Conservation (phyloP, 176 grass and related monocot species). For the Triticum aestivum region IWGSC_CS_RefSeq_v2.1 NC_057794.1:290312837-290313336, state of each 20-base stretch:
- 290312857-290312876: slow-evolving; percentile 70
- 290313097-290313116: slow-evolving; percentile 51
- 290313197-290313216: not conserved
- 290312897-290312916: slow-evolving; percentile 60
- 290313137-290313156: slow-evolving; percentile 36
- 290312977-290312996: slow-evolving; percentile 33
- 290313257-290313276: not conserved
- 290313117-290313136: slow-evolving; percentile 65
- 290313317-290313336: slow-evolving; percentile 13
- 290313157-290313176: slow-evolving; percentile 22
- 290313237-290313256: slow-evolving; percentile 1
- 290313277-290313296: not conserved
- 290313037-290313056: slow-evolving; percentile 51
- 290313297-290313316: not conserved
- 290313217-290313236: slow-evolving; percentile 11
- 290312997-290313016: slow-evolving; percentile 41
- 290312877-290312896: slow-evolving; percentile 39
- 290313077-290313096: slow-evolving; percentile 46
- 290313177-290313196: slow-evolving; percentile 2
- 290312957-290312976: slow-evolving; percentile 32
- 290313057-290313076: slow-evolving; percentile 53
- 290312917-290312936: slow-evolving; percentile 71
- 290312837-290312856: slow-evolving; percentile 70
- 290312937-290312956: slow-evolving; percentile 51
- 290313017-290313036: slow-evolving; percentile 46